Evolutionary conservation across 345 rosid genomes (phyloP).

Genomic region (Diplotaxis tenuifolia): DNA sequence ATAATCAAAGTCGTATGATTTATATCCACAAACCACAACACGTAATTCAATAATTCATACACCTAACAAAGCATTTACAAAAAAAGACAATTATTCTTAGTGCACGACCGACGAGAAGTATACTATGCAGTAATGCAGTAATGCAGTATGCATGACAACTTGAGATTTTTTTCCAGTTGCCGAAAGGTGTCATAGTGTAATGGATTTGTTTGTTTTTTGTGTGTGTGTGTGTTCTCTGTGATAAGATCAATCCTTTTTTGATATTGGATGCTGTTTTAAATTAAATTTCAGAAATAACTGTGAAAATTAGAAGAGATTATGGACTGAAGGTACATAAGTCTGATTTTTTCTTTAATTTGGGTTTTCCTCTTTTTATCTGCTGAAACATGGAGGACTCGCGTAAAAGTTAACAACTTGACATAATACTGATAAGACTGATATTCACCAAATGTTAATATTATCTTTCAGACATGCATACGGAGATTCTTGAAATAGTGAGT

Average conservation of each 20-base stretch:
- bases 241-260: not conserved
- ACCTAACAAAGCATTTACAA: not conserved
- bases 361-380: not conserved
- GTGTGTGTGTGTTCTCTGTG: not conserved
- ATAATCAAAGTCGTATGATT: not conserved
- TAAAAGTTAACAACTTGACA: too few relatives aligned
- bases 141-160: too few relatives aligned
- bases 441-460: too few relatives aligned
- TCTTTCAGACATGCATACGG: too few relatives aligned
- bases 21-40: constrained; percentile 10
- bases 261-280: too few relatives aligned
- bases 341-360: too few relatives aligned
- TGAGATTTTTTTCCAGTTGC: not conserved
- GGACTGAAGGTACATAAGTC: not conserved
- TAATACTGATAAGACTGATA: too few relatives aligned
- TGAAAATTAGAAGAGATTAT: not conserved
- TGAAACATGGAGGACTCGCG: not conserved
- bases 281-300: too few relatives aligned
- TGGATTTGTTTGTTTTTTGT: not conserved
- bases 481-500: too few relatives aligned
- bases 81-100: constrained; percentile 15
- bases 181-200: not conserved
- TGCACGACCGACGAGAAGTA: constrained; percentile 15
- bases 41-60: constrained; percentile 5
- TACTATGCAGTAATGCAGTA: too few relatives aligned